These are phyloP conservation scores for Stylonectria norvegica DNA, from an alignment of 2,329 filamentous ascomycete genomes.

Conservation along the genomic window DNA sequence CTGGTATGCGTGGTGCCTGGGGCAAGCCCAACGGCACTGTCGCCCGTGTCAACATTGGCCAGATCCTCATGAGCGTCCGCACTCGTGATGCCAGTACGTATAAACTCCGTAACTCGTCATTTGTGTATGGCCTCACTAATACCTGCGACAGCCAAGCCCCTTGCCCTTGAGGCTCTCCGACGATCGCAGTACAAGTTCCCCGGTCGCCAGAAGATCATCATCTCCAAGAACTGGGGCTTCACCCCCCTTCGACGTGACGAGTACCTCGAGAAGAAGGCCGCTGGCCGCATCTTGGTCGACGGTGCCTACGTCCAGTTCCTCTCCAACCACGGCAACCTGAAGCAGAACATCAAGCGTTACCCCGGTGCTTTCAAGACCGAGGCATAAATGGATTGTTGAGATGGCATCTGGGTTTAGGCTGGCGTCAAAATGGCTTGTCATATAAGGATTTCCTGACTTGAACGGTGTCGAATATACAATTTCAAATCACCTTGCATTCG, in stretches of 20 bases:
- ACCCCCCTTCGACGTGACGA: constrained; percentile 96
- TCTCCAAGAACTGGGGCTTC: constrained; percentile 99
- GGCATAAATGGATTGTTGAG: constrained; percentile 44
- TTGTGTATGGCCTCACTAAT: constrained; percentile 27
- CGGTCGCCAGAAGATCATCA: constrained; percentile 99
- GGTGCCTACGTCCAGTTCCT: constrained; percentile 99
- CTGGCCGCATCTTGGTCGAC: constrained; percentile 90
- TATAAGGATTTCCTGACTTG: constrained; percentile 34
- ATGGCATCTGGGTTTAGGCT: constrained; percentile 40
- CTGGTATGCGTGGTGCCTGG: constrained; percentile 99
- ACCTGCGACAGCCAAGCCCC: constrained; percentile 67
- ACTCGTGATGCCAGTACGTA: constrained; percentile 86
- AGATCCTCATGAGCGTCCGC: constrained; percentile 96
- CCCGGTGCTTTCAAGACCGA: constrained; percentile 76
- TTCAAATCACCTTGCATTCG: constrained; percentile 31
- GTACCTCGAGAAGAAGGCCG: constrained; percentile 92
- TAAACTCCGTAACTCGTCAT: constrained; percentile 8
- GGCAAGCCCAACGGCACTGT: constrained; percentile 99
- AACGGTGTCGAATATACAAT: constrained; percentile 34
- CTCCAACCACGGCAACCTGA: constrained; percentile 82
- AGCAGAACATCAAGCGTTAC: constrained; percentile 89
- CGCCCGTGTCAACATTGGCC: constrained; percentile 99
- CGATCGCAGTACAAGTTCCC: constrained; percentile 99
- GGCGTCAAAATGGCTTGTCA: constrained; percentile 47
- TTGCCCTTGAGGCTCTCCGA: constrained; percentile 96